Evolutionary conservation across 257 asterid genomes (phyloP).

Genomic region (Jaltomata sinuosa): DNA sequence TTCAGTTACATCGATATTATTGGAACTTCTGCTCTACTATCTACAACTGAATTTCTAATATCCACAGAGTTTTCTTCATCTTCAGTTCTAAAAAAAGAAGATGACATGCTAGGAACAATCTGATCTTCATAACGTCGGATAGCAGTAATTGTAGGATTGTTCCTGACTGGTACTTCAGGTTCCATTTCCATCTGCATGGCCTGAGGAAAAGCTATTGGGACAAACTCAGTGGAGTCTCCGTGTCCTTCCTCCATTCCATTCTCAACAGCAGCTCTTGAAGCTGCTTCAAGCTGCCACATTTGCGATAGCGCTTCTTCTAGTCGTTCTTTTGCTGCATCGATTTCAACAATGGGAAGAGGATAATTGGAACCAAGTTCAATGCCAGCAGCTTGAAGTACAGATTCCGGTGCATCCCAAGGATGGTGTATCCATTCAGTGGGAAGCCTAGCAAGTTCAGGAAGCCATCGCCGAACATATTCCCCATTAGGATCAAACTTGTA

Average conservation of each 20-base stretch:
- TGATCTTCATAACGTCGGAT: conserved; percentile 58
- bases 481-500: conserved; percentile 83
- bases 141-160: conserved; percentile 21
- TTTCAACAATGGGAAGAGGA: conserved; percentile 66
- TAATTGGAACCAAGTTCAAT: conserved; percentile 90
- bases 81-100: conserved; percentile 48
- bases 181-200: conserved; percentile 61
- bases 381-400: conserved; percentile 89
- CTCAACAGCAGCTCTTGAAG: conserved; percentile 44
- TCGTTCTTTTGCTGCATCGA: conserved; percentile 61
- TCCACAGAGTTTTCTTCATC: conserved; percentile 53
- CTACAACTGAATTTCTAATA: conserved; percentile 31
- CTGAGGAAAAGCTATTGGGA: conserved; percentile 69
- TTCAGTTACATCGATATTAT: conserved; percentile 30
- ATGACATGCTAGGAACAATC: conserved; percentile 91
- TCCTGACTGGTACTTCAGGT: conserved; percentile 33
- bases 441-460: conserved; percentile 78
- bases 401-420: conserved; percentile 84
- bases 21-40: conserved; percentile 72
- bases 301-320: conserved; percentile 61
- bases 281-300: conserved; percentile 81
- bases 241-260: conserved; percentile 90
- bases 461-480: conserved; percentile 93
- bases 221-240: conserved; percentile 67
- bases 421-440: conserved; percentile 98